phyloP scores from a whole-genome alignment of 805 yeast genomes.

The Metschnikowia bowlesiae region DNA sequence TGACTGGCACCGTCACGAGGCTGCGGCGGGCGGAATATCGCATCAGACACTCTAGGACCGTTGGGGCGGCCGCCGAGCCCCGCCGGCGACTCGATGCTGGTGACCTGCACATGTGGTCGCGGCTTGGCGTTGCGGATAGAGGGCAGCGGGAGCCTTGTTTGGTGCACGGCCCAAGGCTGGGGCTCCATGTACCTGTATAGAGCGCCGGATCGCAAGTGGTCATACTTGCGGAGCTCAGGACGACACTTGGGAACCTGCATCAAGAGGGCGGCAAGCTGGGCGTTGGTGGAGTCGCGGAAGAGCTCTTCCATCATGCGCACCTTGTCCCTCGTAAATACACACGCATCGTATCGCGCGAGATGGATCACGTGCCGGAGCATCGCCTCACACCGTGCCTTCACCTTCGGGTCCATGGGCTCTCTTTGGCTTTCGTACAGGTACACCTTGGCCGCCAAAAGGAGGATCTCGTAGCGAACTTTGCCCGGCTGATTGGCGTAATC shows the following conservation, averaged over 20 bases:
- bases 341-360: conserved; percentile 67
- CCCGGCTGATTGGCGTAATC: conserved; percentile 52
- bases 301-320: conserved; percentile 70
- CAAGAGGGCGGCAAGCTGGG: conserved; percentile 62
- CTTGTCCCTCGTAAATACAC: conserved; percentile 77
- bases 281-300: conserved; percentile 38
- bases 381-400: conserved; percentile 26
- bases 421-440: conserved; percentile 23
- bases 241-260: conserved; percentile 75
- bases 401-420: conserved; percentile 9
- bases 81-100: conserved; percentile 13
- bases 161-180: conserved; percentile 43
- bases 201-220: background rate
- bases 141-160: conserved; percentile 24
- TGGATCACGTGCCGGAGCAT: conserved; percentile 61
- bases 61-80: background rate
- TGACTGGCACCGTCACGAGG: conserved; percentile 30
- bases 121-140: conserved; percentile 27
- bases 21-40: background rate
- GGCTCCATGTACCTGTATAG: conserved; percentile 22
- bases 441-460: conserved; percentile 71
- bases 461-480: conserved; percentile 62
- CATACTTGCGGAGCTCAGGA: conserved; percentile 28
- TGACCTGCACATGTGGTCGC: conserved; percentile 7
- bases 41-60: background rate